Base-by-base conservation (phyloP, 352 stramenopile genomes). In the Phytophthora cactorum region DNA sequence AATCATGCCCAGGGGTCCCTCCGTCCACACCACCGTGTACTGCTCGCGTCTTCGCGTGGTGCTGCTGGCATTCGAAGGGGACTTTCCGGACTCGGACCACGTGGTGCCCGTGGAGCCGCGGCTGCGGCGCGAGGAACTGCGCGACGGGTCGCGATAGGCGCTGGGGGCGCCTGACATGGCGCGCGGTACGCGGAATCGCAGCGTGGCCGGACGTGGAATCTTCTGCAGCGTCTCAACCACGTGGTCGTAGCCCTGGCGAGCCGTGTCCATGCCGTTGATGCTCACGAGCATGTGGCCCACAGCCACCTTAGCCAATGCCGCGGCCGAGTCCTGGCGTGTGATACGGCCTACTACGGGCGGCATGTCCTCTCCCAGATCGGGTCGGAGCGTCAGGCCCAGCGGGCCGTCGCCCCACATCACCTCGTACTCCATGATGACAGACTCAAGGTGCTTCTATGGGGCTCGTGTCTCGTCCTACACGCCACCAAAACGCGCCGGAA, bases 241-340 rank as follows among this genome's bases (percentile, higher is more conserved):
- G 43, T 88, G 74, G 74, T 93, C 86, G 60, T 96, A 96, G 36
- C 88, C 88, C 59, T 92, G 84, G n/a, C 87, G 86, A 17, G 88
- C 85, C 28, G 88, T 96, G 69, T 95, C 86, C 62, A 92, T 81
- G 52, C 85, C 85, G 63, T 96, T 96, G 63, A 96, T 93, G 74
- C 84, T 93, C 66, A 96, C 88, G 43, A 96, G 86, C 88, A 96
- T 93, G 76, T 96, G 86, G 17, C 88, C 88, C 46, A 94, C 84
- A 0, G 82, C 82, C 32, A 96, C 88, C 12, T 91, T 91, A 3
- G 88, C 86, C 50, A 92, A 69, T 25, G 88, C 88, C 1, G 88
- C 88, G 4, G 87, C 88, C 46, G 88, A 95, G 70, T 95, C 87
- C 52, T 86, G 74, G n/a, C 88, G 86, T 55, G 88, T 96, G 72